Evolutionary conservation across 2,329 filamentous ascomycete genomes (phyloP).

Genomic region (Beauveria medogensis): DNA sequence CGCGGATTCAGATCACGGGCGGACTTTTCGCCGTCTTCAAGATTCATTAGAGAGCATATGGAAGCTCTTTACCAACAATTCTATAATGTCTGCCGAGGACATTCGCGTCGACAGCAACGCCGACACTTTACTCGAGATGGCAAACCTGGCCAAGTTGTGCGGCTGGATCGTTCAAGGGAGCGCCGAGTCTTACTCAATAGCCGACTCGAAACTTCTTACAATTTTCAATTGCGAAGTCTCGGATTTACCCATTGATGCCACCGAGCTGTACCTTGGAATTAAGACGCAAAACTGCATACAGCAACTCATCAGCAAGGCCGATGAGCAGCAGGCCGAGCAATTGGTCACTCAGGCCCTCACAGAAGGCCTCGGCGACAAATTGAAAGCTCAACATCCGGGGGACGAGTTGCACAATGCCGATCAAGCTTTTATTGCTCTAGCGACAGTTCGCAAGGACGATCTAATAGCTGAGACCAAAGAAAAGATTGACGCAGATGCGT

Average conservation of each 20-base stretch:
- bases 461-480: slow-evolving; percentile 21
- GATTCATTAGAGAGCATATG: slow-evolving; percentile 26
- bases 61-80: slow-evolving; percentile 25
- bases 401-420: slow-evolving; percentile 27
- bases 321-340: slow-evolving; percentile 42
- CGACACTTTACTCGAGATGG: slow-evolving; percentile 33
- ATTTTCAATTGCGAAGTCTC: slow-evolving; percentile 38
- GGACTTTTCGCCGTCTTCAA: slow-evolving; percentile 24
- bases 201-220: slow-evolving; percentile 38
- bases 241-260: slow-evolving; percentile 32
- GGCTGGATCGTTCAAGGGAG: slow-evolving; percentile 31
- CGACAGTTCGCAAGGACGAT: slow-evolving; percentile 26
- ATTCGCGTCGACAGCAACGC: slow-evolving; percentile 27
- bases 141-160: slow-evolving; percentile 41
- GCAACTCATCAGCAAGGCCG: slow-evolving; percentile 40
- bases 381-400: slow-evolving; percentile 27
- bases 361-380: slow-evolving; percentile 43
- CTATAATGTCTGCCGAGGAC: slow-evolving; percentile 27
- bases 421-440: slow-evolving; percentile 24
- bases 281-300: slow-evolving; percentile 46
- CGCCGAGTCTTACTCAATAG: slow-evolving; percentile 31
- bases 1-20: slow-evolving; percentile 25
- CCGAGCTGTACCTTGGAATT: slow-evolving; percentile 37
- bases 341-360: slow-evolving; percentile 49
- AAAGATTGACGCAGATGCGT: slow-evolving; percentile 15